Conservation (phyloP, 1,284 basidiomycete genomes). For the Bjerkandera adusta region DNA sequence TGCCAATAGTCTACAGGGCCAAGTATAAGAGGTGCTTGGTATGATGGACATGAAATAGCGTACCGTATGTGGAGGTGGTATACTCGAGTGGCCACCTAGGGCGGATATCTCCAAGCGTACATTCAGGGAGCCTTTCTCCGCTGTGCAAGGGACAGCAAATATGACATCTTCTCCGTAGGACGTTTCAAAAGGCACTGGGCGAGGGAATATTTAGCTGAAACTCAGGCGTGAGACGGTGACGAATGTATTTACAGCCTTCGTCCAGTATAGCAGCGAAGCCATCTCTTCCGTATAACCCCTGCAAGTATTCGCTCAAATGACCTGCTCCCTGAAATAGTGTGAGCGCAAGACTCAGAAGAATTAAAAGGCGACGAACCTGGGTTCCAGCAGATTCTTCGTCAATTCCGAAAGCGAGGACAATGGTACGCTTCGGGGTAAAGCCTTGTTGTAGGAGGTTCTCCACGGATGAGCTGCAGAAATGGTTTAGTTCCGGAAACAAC, state of each 20-base stretch:
- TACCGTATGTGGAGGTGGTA: conserved; percentile 60
- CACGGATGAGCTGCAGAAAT: conserved; percentile 40
- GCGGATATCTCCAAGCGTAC: conserved; percentile 45
- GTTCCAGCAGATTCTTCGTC: conserved; percentile 65
- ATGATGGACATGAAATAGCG: neutral
- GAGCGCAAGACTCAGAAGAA: neutral
- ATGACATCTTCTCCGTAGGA: conserved; percentile 32
- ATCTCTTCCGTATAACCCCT: conserved; percentile 49
- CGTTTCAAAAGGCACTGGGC: conserved; percentile 33
- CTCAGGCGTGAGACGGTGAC: neutral
- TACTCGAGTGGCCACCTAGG: conserved; percentile 65
- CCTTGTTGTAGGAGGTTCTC: conserved; percentile 49
- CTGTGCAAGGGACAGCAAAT: conserved; percentile 49
- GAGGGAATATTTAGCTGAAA: neutral
- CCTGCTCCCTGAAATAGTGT: conserved; percentile 41
- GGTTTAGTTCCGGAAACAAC: too few relatives aligned
- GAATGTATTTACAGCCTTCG: conserved; percentile 38
- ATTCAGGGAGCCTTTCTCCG: conserved; percentile 67
- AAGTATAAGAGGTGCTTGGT: neutral
- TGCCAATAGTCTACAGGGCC: conserved; percentile 50
- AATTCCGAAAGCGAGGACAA: conserved; percentile 66
- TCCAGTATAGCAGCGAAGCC: conserved; percentile 55
- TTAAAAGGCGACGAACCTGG: conserved; percentile 30
- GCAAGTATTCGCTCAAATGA: conserved; percentile 42
- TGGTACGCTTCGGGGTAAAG: conserved; percentile 48